Base-by-base conservation (phyloP, 352 stramenopile genomes). In the Phytophthora kernoviae region DNA sequence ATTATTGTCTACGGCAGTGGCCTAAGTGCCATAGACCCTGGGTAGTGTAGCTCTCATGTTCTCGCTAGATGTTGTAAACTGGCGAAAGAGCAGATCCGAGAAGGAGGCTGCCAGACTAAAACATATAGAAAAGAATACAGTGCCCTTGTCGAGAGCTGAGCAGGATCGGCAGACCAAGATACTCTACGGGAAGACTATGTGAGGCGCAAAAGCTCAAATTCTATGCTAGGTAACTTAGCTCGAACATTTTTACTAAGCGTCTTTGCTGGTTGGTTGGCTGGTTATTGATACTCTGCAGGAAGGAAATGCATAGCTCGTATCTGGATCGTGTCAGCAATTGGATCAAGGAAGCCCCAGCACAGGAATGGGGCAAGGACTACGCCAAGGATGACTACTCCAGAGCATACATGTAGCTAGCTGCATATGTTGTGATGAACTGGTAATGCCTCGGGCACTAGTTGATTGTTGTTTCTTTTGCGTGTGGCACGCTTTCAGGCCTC, bases 251-350 rank as follows among this genome's bases (percentile, higher is more conserved):
- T 43, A 42, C 15, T 53, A 1, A n/a, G 12, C 20, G 20, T 41
- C 54, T 11, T 18, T 24, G 12, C 3, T 52, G n/a, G 17, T 48
- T 15, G 9, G 27, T 45, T 64, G 36, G 9, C 42, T 15, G 9
- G 27, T 45, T 64, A 27, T 5, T 53, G 34, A 17, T 33, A n/a
- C 12, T 43, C 11, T 43, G 15, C 40, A 91, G 79, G 32, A 70
- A 88, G 40, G 79, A 88, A 60, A 91, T 91, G 79, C 75, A 88
- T 62, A 70, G 61, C 18, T 75, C 70, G 52, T 91, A 91, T 57
- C 34, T 84, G 8, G 56, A 84, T 24, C 82, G 82, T 36, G 82
- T 90, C 22, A 59, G 59, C 22, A 65, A 77, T 44, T 88, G 81
- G 77, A 65, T 79, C 40, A 70, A 79, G 42, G 61, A 71, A 17